A percentile compares a stretch with the other conserved stretches of the same genome.
Conservation (phyloP, 148 eudicot species). For the Camellia sinensis region DNA sequence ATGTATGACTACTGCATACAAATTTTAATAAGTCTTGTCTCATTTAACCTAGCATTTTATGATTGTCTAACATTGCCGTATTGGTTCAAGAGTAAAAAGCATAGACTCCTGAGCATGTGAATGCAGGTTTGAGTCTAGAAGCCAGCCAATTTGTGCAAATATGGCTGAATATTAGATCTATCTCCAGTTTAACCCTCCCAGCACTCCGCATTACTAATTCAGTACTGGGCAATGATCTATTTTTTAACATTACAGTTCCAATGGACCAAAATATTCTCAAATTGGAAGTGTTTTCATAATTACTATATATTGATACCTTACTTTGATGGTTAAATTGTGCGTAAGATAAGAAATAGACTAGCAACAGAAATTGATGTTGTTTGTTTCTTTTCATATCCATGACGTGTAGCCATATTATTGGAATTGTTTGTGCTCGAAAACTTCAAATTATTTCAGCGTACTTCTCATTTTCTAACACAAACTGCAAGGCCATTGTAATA, state of each 20-base stretch:
- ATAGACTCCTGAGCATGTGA: not conserved
- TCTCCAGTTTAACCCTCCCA: not conserved
- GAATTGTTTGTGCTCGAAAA: not conserved
- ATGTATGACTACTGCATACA: not conserved
- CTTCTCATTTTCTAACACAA: not conserved
- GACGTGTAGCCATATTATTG: not conserved
- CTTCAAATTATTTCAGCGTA: not conserved
- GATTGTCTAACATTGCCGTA: not conserved
- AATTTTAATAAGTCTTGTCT: not conserved
- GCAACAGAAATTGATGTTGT: conserved; percentile 1
- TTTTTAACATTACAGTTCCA: not conserved
- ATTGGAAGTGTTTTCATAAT: not conserved
- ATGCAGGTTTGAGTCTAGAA: not conserved
- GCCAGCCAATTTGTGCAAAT: not conserved
- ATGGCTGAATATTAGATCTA: not conserved
- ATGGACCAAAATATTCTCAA: conserved; percentile 4
- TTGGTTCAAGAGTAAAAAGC: not conserved
- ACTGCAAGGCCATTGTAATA: not conserved
- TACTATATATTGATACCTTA: not conserved
- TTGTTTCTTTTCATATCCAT: not conserved
- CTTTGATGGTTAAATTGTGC: not conserved
- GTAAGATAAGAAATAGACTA: not conserved
- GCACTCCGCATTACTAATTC: conserved; percentile 1
- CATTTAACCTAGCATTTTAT: not conserved
- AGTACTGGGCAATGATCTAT: not conserved